phyloP scores from a whole-genome alignment of 495 filamentous ascomycete genomes.

The Aspergillus nanangensis region DNA sequence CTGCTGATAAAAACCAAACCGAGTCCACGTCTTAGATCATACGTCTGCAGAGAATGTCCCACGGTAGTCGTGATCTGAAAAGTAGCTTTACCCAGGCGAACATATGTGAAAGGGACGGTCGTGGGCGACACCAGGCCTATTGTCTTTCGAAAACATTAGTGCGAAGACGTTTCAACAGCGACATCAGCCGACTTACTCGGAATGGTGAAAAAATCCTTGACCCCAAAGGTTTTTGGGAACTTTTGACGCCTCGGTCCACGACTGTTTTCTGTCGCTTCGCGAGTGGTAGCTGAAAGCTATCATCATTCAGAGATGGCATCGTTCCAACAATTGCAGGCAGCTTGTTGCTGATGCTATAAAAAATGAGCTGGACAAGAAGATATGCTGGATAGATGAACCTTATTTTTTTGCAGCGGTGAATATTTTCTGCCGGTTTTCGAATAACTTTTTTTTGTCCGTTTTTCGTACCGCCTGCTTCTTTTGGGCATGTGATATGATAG shows the following conservation, averaged over 20 bases:
- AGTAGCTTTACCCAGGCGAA: constrained; percentile 86
- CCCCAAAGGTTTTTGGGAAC: constrained; percentile 32
- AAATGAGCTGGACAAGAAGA: neutral
- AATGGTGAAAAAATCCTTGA: constrained; percentile 90
- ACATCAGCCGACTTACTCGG: constrained; percentile 53
- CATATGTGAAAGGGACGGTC: constrained; percentile 76
- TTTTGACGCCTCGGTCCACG: constrained; percentile 18
- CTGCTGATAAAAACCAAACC: constrained; percentile 88
- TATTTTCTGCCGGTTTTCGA: constrained; percentile 54
- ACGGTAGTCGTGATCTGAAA: constrained; percentile 97
- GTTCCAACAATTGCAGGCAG: neutral
- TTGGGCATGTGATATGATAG: neutral
- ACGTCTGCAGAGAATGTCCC: constrained; percentile 85
- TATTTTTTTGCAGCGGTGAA: too few species aligned
- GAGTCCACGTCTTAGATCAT: constrained; percentile 83
- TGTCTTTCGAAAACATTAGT: constrained; percentile 53
- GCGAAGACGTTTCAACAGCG: neutral
- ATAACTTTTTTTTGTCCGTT: neutral
- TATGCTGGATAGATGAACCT: neutral
- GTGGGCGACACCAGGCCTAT: constrained; percentile 91
- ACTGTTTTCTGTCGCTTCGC: constrained; percentile 64
- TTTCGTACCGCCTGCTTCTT: neutral
- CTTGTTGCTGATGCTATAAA: neutral
- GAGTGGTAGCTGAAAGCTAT: constrained; percentile 50
- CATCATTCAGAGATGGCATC: constrained; percentile 39